phyloP scores from a whole-genome alignment of 208 protist genomes.

The Trypanosoma scelopori region DNA sequence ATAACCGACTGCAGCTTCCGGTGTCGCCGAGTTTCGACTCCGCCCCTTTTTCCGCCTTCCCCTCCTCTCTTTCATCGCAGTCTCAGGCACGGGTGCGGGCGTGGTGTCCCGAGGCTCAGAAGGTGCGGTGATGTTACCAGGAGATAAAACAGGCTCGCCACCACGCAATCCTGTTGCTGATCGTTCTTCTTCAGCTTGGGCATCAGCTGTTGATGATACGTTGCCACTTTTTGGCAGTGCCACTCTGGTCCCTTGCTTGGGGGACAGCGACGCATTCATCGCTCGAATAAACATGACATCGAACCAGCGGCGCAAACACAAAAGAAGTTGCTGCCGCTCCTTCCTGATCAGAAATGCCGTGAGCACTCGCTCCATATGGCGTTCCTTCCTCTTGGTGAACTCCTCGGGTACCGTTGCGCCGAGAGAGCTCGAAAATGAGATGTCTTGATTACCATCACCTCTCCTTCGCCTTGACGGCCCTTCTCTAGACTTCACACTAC shows the following conservation, averaged over 20 bases:
- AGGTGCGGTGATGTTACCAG: too few species aligned
- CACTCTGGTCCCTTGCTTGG: neutral
- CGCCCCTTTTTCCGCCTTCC: too few species aligned
- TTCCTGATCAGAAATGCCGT: slow-evolving; percentile 34
- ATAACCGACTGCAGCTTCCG: neutral
- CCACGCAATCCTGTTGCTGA: neutral
- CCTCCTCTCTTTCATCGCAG: too few species aligned
- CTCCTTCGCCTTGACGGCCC: neutral
- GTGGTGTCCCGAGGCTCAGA: too few species aligned
- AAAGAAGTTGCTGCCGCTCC: slow-evolving; percentile 30
- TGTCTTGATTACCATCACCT: neutral
- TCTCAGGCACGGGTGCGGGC: too few species aligned
- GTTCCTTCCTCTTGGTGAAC: slow-evolving; percentile 10
- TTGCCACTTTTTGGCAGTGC: neutral
- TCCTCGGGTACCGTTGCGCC: neutral
- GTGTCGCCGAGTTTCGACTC: too few species aligned
- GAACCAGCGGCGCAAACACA: slow-evolving; percentile 61
- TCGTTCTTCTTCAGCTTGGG: neutral
- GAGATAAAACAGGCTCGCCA: too few species aligned
- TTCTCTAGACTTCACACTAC: too few species aligned
- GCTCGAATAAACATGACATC: slow-evolving; percentile 47
- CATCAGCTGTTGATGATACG: neutral
- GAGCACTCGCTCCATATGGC: slow-evolving; percentile 22
- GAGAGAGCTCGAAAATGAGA: neutral
- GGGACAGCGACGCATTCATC: neutral